These are phyloP conservation scores for Orychophragmus violaceus DNA, from an alignment of 345 rosid genomes.

Conservation along the genomic window DNA sequence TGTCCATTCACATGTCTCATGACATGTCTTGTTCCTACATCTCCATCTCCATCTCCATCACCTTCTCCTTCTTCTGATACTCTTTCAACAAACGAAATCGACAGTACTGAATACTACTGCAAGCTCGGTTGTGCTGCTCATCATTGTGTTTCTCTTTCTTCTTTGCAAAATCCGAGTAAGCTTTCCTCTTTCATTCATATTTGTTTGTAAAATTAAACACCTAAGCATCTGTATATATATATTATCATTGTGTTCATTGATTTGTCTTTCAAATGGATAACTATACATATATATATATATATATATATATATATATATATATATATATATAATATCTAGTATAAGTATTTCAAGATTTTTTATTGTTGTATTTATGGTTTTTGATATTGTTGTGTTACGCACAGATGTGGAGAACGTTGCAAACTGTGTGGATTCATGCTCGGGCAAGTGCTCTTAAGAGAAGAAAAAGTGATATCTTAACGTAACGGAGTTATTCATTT, in stretches of 20 bases:
- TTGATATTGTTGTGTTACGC: background rate
- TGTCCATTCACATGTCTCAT: conserved; percentile 23
- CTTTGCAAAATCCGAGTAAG: background rate
- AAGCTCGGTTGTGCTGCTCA: conserved; percentile 12
- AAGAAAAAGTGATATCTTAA: background rate
- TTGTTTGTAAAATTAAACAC: background rate
- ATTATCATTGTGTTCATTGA: too few species aligned
- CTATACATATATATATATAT: too few species aligned
- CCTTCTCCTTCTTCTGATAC: background rate
- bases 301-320: too few species aligned
- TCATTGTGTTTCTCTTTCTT: background rate
- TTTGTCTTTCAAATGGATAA: background rate
- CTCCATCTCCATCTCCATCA: background rate
- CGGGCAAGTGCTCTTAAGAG: background rate
- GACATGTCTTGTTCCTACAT: conserved; percentile 12
- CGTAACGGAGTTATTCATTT: background rate
- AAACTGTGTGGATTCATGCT: conserved; percentile 17
- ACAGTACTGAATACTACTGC: background rate
- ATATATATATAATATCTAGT: too few species aligned
- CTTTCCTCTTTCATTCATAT: background rate
- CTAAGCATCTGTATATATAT: background rate
- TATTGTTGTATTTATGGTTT: background rate
- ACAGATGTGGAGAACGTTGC: conserved; percentile 17
- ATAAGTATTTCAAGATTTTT: background rate
- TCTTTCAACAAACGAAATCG: background rate